These are phyloP conservation scores for Yamadazyma nakazawae DNA, from an alignment of 805 yeast species.

Conservation along the genomic window DNA sequence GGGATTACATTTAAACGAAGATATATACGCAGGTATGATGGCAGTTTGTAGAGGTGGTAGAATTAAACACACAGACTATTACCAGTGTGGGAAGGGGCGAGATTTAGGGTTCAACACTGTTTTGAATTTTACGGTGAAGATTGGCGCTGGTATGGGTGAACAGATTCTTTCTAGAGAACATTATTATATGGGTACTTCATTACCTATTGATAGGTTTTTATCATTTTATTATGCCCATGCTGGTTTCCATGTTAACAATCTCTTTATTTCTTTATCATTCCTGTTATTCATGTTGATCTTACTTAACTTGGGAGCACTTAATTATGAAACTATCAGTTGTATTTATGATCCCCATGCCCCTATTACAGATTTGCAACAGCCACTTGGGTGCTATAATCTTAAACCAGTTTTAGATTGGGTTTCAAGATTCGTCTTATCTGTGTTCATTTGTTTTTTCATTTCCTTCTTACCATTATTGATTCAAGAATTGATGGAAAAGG, in stretches of 20 bases:
- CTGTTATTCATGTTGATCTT: constrained; percentile 80
- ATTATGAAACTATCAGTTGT: constrained; percentile 70
- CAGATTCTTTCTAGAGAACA: constrained; percentile 90
- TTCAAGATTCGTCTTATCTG: constrained; percentile 79
- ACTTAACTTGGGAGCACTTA: constrained; percentile 75
- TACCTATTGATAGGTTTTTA: constrained; percentile 84
- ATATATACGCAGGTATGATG: constrained; percentile 93
- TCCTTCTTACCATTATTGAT: constrained; percentile 84
- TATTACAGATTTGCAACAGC: constrained; percentile 67
- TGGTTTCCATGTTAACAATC: constrained; percentile 90
- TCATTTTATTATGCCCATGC: constrained; percentile 97
- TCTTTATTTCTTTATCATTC: constrained; percentile 83
- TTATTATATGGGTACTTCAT: constrained; percentile 82
- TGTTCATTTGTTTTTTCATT: constrained; percentile 88
- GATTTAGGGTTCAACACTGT: constrained; percentile 93
- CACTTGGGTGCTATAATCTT: constrained; percentile 82
- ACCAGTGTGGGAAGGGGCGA: constrained; percentile 96
- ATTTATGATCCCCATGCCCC: constrained; percentile 62
- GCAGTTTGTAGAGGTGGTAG: constrained; percentile 88
- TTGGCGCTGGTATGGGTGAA: constrained; percentile 99
- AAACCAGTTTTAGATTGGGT: constrained; percentile 91
- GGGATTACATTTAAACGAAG: constrained; percentile 90
- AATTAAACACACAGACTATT: constrained; percentile 92
- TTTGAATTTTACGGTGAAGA: constrained; percentile 88
- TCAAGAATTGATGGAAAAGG: constrained; percentile 86